Base-by-base conservation (phyloP, 305 asterid species). In the Solanum aculeatissimum region DNA sequence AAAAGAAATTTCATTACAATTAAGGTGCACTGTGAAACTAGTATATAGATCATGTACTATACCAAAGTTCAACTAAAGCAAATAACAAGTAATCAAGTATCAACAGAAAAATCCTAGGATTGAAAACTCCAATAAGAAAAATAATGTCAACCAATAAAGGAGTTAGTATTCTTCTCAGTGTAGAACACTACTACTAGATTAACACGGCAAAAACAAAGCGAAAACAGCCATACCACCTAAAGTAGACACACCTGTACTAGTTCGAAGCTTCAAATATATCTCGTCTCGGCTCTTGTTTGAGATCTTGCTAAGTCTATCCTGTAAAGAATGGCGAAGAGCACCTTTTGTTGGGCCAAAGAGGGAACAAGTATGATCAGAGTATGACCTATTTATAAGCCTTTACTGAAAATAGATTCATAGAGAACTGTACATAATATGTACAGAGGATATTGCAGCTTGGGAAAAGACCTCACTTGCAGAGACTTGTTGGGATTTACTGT, bases 251-350 rank as follows among this genome's bases (percentile, higher is more conserved):
- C 99, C 97, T 88, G 99, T 93, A 90, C 98, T 95, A 62, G 98
- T 97, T 29, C 93, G 96, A 88, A 97, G 98, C 93, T 92, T 94
- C 91, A 95, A 89, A 88, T 92, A 90, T 86, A 95, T 97, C 90
- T 97, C 99, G 72, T 95, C 99, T 13, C 94, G 96, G 83, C 93
- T 92, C 91, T 97, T 95, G 85, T 95, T 92, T 9, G 98, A 92
- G 55, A 87, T 90, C 90, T 95, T 97, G 91, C 99, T 91, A 84
- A 97, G 88, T 86, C 98, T 91, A 62, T 95, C 99, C 87, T 97
- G 98, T 85, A 97, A 89, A 60, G 99, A 95, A 91, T 90, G 98
- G 32, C 99, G 95, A 87, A 97, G 98, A 70, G 98, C 96, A 93
- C 99, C 99, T 97, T 86, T 60, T 53, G 63, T 83, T 68, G 85